Base-by-base conservation (phyloP, 2,329 filamentous ascomycete species). In the Ceratocystis eucalypticola region DNA sequence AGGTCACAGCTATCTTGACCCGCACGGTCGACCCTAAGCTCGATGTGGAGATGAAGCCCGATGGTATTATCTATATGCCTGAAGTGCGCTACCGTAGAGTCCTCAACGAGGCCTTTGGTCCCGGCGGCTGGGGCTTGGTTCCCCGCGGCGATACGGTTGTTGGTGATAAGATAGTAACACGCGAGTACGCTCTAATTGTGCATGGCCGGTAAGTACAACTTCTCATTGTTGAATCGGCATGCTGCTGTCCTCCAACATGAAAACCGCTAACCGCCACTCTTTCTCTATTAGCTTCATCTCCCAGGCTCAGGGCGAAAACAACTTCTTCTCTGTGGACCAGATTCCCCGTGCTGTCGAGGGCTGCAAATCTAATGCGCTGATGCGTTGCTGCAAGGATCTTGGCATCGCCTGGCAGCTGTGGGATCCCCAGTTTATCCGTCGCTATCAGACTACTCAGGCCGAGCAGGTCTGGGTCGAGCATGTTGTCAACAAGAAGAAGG, bases 51-150 rank as follows among this genome's bases (percentile, higher is more conserved):
- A 88, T 99, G 74, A 99, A 99, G 79, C 93, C 94, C 41, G 94
- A 99, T 77, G 94, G 94, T 44, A 93, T 99, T 71, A 80, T 97
- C 68, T 99, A 97, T 75, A 80, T 99, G 67, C 94, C 94, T 12
- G 94, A 99, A 80, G 97, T 99, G 80, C 96, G 97, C 78, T 99
- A 99, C 78, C 81, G 94, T 57, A 81, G 93, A 69, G 93, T 96
- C 70, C 77, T 99, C 72, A 96, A 97, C 75, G 80, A 81, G 72
- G 91, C 91, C 0, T 99, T 99, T 77, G 93, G 94, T 0, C 94
- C 94, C 0, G 94, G 95, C 65, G 94, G 89, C 5, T 99, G 94
- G 94, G 94, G 94, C 0, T 78, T 99, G 65, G 93, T 93, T 66
- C 94, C 94, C 8, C 80, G 92, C 67, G 88, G 91, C 17, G 89